Conservation (phyloP, 768 basidiomycete genomes). For the Thelephora ganbajun region DNA sequence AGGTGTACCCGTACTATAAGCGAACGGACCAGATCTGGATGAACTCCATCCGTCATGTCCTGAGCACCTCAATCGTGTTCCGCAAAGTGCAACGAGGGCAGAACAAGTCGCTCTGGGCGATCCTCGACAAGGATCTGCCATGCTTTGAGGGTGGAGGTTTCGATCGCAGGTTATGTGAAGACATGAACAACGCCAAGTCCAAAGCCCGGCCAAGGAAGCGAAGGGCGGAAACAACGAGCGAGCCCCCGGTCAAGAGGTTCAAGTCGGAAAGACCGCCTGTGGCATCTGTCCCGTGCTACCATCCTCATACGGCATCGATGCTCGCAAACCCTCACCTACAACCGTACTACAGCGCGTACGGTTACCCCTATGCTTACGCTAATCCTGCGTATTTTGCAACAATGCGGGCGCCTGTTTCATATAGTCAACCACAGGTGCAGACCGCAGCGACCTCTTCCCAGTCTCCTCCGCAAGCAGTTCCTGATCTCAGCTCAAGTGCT, state of each 20-base stretch:
- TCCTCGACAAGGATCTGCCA: conserved; percentile 67
- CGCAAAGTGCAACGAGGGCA: conserved; percentile 72
- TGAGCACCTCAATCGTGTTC: conserved; percentile 86
- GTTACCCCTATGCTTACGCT: conserved; percentile 21
- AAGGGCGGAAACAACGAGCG: conserved; percentile 13
- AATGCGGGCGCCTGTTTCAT: not conserved
- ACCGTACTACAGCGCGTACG: conserved; percentile 54
- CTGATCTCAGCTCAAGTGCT: conserved; percentile 47
- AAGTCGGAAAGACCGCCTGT: conserved; percentile 2
- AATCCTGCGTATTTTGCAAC: conserved; percentile 23
- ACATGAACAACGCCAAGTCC: conserved; percentile 22
- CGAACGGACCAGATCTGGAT: conserved; percentile 93
- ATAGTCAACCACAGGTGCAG: not conserved
- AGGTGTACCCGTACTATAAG: conserved; percentile 87
- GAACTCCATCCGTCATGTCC: conserved; percentile 94
- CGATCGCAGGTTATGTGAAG: conserved; percentile 40
- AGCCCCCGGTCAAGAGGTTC: conserved; percentile 7
- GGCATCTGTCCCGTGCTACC: conserved; percentile 5
- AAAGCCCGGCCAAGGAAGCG: conserved; percentile 24
- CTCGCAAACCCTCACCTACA: conserved; percentile 48
- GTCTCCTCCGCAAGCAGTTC: conserved; percentile 27
- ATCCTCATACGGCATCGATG: conserved; percentile 11
- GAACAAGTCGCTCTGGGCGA: conserved; percentile 80
- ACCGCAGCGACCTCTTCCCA: conserved; percentile 7
- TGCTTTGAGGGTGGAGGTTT: conserved; percentile 82